Evolutionary conservation across 176 grass and related monocot genomes (phyloP), one percentile per base, ranked within the genome.

Genomic region (Carex cristatella): DNA sequence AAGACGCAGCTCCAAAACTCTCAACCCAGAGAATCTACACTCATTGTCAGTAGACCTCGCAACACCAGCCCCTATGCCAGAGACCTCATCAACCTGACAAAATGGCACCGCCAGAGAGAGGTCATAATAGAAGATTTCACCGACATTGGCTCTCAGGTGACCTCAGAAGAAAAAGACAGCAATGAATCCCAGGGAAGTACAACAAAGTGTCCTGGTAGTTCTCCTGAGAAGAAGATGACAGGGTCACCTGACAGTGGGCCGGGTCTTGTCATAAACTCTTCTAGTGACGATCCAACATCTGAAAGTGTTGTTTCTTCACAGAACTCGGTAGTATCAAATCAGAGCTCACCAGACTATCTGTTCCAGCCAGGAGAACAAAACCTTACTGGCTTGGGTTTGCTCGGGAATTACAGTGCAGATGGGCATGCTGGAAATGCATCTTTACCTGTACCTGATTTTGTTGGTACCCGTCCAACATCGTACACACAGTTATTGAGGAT

Each of bases 251-350:
- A 88, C 81, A 94, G 84, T 84, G 64, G 63, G 15, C 80, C 63
- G 77, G 63, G 79, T 64, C 14, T 68, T 78, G 66, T 84, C n/a
- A 77, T 65, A 54, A 55, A 62, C 54, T 72, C 15, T 2, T 80
- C 84, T 15, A 84, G 59, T 81, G 89, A 90, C 68, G 87, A 91
- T 69, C 88, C 73, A 33, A 69, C 90, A 59, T 42, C 84, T 13
- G 91, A 88, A 56, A 86, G 88, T 86, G 87, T 85, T 60, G 67
- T 87, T 92, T 94, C 90, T 86, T 92, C 87, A 16, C 88, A 90
- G 77, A 92, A 94, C 74, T 92, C 90, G 18, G 60, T 67, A 56
- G 83, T 94, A 90, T 89, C 94, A 72, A 87, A 88, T 71, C 85
- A 91, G 63, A 89, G 82, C 61, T 94, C 86, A 10, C 65, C 94